Conservation (phyloP, 164 flowering plant species). For the Kingdonia uniflora region DNA sequence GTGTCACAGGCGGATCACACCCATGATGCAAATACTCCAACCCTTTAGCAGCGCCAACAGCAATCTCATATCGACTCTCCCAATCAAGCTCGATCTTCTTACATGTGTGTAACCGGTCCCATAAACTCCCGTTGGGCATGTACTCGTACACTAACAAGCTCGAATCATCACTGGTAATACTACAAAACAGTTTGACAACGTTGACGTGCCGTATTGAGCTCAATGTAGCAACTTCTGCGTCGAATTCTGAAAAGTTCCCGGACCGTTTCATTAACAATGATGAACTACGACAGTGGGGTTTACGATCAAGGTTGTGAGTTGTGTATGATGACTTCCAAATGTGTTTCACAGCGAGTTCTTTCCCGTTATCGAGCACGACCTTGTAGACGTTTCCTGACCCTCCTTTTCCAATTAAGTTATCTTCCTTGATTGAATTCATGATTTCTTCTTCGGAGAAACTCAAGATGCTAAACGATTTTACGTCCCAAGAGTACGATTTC, state of each 20-base stretch:
- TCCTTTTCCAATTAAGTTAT: constrained; percentile 73
- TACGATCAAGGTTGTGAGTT: constrained; percentile 4
- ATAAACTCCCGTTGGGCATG: constrained; percentile 63
- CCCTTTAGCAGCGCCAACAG: constrained; percentile 66
- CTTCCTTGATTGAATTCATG: constrained; percentile 47
- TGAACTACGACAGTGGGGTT: constrained; percentile 15
- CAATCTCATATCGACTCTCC: constrained; percentile 49
- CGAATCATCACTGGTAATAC: constrained; percentile 64
- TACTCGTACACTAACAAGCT: constrained; percentile 65
- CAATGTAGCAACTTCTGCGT: constrained; percentile 62
- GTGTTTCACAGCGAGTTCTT: constrained; percentile 64
- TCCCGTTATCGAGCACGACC: constrained; percentile 34
- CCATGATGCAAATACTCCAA: constrained; percentile 76
- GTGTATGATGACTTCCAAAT: constrained; percentile 29
- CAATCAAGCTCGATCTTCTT: constrained; percentile 33
- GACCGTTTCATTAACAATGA: constrained; percentile 24
- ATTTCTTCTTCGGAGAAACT: constrained; percentile 67
- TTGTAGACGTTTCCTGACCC: constrained; percentile 80
- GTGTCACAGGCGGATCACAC: constrained; percentile 47
- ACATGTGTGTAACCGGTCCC: constrained; percentile 54
- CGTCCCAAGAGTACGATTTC: constrained; percentile 61
- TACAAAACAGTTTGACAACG: constrained; percentile 69
- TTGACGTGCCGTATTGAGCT: constrained; percentile 67
- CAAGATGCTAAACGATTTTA: constrained; percentile 59
- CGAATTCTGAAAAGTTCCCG: constrained; percentile 32